Evolutionary conservation across 148 eudicot species (phyloP), one percentile per base, ranked within the genome.

Genomic region (Spergularia bocconei): DNA sequence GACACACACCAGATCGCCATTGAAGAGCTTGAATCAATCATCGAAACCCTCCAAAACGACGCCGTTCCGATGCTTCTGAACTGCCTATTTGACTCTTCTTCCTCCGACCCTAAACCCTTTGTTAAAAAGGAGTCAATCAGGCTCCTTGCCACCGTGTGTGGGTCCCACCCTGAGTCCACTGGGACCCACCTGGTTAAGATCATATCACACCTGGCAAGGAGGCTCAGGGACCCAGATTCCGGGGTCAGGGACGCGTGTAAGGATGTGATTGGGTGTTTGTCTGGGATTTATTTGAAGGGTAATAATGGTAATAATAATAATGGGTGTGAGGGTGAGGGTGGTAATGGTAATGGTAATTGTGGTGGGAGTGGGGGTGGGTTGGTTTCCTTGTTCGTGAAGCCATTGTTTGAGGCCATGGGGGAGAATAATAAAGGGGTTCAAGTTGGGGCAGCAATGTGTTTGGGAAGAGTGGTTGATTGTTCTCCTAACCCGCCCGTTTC

Each of bases 1-100:
- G 99, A 92, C 79, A 95, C 99, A 51, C 93, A 92, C 71, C 94
- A 92, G 85, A 92, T 95, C 87, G 99, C 90, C 19, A 82, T 91
- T 41, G 92, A 90, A 39, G 99, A 95, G 84, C 89, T 95, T 23
- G 96, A 95, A 67, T 72, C 79, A 48, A 71, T 83, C 68, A 88
- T 95, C 55, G 76, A 85, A 52, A 82, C 88, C 76, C 85, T 90
- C 47, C 83, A 89, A 3, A 81, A 82, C 17, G 99, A 95, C 61
- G 86, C 87, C 59, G 82, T 95, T 51, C 80, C 96, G 2, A 87
- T 95, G 88, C 84, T 95, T 14, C 85, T 95, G 66, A 92, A 87
- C 78, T 87, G 89, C 79, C 86, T 95, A 0, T 95, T 83, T 75
- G 93, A 95, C 64, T 87, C 97, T 81, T 87, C 85, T 8, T 54